phyloP scores from a whole-genome alignment of 805 yeast genomes.

The Saccharomycopsis amapae region DNA sequence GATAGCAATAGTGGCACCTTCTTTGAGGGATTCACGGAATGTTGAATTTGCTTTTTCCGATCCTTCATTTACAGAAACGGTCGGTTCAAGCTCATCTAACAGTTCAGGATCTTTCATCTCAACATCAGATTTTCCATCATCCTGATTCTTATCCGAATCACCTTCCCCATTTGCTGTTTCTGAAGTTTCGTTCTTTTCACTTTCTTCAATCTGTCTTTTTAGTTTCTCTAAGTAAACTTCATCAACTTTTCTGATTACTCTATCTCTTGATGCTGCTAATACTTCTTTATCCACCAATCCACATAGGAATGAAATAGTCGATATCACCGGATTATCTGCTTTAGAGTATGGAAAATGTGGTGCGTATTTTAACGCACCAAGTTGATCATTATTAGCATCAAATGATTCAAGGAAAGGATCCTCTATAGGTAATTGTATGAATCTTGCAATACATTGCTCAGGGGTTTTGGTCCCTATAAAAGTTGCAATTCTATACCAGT shows the following conservation, averaged over 20 bases:
- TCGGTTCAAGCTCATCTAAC: constrained; percentile 16
- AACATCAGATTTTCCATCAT: constrained; percentile 16
- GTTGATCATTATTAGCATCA: constrained; percentile 32
- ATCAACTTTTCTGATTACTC: constrained; percentile 22
- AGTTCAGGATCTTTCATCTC: constrained; percentile 12
- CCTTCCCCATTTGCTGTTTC: not conserved
- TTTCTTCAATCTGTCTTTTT: constrained; percentile 16
- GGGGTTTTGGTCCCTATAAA: constrained; percentile 62
- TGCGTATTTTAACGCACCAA: constrained; percentile 75
- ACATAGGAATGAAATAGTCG: constrained; percentile 84
- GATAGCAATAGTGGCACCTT: constrained; percentile 62
- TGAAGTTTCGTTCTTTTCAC: constrained; percentile 2
- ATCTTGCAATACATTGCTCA: constrained; percentile 74
- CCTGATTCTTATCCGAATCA: constrained; percentile 11
- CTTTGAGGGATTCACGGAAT: constrained; percentile 33
- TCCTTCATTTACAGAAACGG: constrained; percentile 16
- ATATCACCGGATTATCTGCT: constrained; percentile 87
- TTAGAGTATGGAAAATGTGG: constrained; percentile 80
- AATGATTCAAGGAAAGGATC: constrained; percentile 49
- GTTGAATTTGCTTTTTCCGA: constrained; percentile 1
- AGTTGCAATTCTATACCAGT: constrained; percentile 73
- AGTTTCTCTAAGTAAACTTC: constrained; percentile 21
- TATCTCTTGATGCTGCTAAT: constrained; percentile 25
- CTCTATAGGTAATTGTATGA: constrained; percentile 74
- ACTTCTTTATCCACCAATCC: constrained; percentile 80